A percentile compares a stretch with the other conserved stretches of the same genome.
phyloP scores from a whole-genome alignment of 495 filamentous ascomycete species.

The Aspergillus homomorphus region DNA sequence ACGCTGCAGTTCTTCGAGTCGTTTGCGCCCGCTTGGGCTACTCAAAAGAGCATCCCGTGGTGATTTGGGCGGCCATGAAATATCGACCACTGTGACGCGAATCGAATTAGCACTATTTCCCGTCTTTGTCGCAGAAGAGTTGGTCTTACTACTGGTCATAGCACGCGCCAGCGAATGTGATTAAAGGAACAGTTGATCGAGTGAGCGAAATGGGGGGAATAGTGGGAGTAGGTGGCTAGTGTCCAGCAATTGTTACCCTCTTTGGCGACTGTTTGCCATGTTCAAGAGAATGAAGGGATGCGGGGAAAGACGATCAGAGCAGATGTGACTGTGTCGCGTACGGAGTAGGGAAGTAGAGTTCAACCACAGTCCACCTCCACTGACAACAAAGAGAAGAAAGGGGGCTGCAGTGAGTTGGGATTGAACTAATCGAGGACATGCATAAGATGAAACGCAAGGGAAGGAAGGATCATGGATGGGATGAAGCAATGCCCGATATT shows the following conservation, averaged over 20 bases:
- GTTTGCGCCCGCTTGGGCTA: conserved; percentile 75
- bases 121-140: not conserved
- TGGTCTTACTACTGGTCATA: conserved; percentile 27
- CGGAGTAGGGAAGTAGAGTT: not conserved
- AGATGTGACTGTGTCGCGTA: not conserved
- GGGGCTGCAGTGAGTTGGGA: not conserved
- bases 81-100: conserved; percentile 40
- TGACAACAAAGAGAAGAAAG: conserved; percentile 2
- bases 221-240: not conserved
- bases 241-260: not conserved
- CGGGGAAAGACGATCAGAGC: conserved; percentile 14
- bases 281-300: conserved; percentile 12
- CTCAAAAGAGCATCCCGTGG: conserved; percentile 80
- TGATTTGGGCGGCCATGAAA: conserved; percentile 82
- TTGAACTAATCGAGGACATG: conserved; percentile 3
- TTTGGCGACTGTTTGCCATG: conserved; percentile 14
- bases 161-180: not conserved
- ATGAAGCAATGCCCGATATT: too few relatives aligned
- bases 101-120: not conserved
- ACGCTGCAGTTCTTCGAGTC: conserved; percentile 60
- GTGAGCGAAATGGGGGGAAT: not conserved
- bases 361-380: conserved; percentile 1
- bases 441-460: conserved; percentile 8
- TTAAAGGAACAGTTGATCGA: not conserved
- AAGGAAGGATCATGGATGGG: not conserved